These are phyloP conservation scores for Platismatia glauca DNA, from an alignment of 495 filamentous ascomycete species.

Conservation along the genomic window DNA sequence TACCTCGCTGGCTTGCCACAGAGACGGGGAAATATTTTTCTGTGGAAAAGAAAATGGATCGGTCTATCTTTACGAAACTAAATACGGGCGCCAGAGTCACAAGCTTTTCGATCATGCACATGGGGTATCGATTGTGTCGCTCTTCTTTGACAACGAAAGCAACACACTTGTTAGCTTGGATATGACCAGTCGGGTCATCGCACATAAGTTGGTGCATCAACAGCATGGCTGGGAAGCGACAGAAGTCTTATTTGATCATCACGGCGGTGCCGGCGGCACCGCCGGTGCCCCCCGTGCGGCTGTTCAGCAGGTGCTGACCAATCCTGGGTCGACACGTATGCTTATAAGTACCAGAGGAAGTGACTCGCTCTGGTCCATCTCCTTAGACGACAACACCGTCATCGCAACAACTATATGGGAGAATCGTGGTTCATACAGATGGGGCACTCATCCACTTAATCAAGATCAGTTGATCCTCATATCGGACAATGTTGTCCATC, in stretches of 20 bases:
- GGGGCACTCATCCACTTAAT: slow-evolving; percentile 11
- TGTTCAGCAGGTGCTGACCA: slow-evolving; percentile 14
- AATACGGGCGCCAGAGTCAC: slow-evolving; percentile 10
- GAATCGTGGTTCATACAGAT: slow-evolving; percentile 7
- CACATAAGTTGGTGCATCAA: neutral
- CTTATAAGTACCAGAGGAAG: slow-evolving; percentile 10
- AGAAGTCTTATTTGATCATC: slow-evolving; percentile 11
- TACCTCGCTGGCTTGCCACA: slow-evolving; percentile 10
- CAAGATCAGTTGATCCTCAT: slow-evolving; percentile 18
- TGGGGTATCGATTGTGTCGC: slow-evolving; percentile 9
- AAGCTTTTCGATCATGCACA: slow-evolving; percentile 15
- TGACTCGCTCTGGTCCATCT: slow-evolving; percentile 12
- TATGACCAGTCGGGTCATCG: slow-evolving; percentile 11
- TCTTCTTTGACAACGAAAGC: slow-evolving; percentile 11
- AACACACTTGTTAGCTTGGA: slow-evolving; percentile 10
- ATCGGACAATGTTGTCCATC: slow-evolving; percentile 9
- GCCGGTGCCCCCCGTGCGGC: no score
- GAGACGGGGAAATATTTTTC: slow-evolving; percentile 7
- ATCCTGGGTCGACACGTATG: neutral
- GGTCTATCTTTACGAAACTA: slow-evolving; percentile 17
- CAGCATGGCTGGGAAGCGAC: neutral
- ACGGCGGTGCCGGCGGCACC: no score
- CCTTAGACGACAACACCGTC: neutral
- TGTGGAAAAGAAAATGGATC: slow-evolving; percentile 21
- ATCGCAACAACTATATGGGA: neutral